Base-by-base conservation (phyloP, 768 basidiomycete species). In the Xerocomellus amylosporus region DNA sequence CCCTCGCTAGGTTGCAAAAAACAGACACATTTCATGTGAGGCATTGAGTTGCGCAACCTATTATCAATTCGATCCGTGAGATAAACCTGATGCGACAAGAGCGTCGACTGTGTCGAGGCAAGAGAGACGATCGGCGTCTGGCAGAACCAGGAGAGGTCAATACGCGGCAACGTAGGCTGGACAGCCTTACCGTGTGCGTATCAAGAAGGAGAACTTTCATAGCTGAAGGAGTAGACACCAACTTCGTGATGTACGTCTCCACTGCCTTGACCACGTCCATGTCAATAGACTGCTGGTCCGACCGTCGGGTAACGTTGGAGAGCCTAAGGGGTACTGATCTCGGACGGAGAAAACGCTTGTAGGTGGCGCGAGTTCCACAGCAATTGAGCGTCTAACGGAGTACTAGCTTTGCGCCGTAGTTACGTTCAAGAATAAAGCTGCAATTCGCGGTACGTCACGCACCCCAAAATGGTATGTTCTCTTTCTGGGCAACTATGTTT, bases 251-350 rank as follows among this genome's bases (percentile, higher is more conserved):
- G 77, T 98, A 99, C 6, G 87, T 90, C 74, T 95, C 92, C 28
- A 97, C 86, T 8, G 97, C 97, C 73, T 95, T 96, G 65, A 93
- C 80, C 60, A 95, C 87, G 73, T 99, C 95, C 97, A 98, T 98
- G 22, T 12, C 19, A 36, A 41, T 41, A 37, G n/a, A 45, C 22
- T 55, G 51, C 34, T 39, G 26, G 26, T 40, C 34, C 17, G 48
- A 22, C 40, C 36, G 37, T 14, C 14, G 38, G 31, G 33, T n/a
- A 49, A 44, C 20, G 36, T 14, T 30, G 17, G 15, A 39, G 19
- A 46, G 22, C 19, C 28, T 36, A 22, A 19, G 37, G 37, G 20
- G 20, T 14, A 19, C 43, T 20, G 10, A 34, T 50, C 20, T 46
- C 30, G 36, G 15, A 53, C 37, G 13, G 38, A 28, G n/a, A 49